These are phyloP conservation scores for Coix lacrymajobi DNA, from an alignment of 176 grass and related monocot genomes.

Conservation along the genomic window DNA sequence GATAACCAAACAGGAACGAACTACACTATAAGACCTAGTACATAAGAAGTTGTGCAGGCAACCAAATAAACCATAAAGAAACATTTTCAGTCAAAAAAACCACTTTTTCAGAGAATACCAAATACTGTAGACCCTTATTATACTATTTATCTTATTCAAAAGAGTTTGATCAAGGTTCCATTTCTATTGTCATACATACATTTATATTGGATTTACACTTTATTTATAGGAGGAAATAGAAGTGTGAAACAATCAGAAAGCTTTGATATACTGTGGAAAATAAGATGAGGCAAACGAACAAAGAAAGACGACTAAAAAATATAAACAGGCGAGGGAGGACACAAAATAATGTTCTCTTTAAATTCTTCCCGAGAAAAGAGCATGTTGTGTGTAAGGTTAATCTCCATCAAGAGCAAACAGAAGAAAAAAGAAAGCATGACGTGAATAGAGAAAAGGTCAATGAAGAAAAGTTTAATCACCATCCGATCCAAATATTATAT, in stretches of 20 bases:
- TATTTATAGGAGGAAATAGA: not conserved
- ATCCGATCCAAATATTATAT: too few relatives aligned
- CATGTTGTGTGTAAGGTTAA: slow-evolving; percentile 1
- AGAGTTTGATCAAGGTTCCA: not conserved
- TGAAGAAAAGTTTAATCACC: too few relatives aligned
- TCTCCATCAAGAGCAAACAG: not conserved
- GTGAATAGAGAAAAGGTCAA: not conserved
- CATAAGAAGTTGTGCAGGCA: too few relatives aligned
- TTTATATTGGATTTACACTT: not conserved
- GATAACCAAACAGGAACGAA: too few relatives aligned
- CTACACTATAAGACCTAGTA: too few relatives aligned
- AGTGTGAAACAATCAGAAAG: not conserved
- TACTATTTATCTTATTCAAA: not conserved
- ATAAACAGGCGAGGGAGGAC: not conserved
- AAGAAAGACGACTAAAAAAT: not conserved
- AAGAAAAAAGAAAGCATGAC: not conserved
- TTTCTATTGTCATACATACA: not conserved
- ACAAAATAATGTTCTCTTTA: slow-evolving; percentile 5
- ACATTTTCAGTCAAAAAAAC: too few relatives aligned
- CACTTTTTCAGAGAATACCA: too few relatives aligned
- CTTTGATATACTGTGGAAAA: not conserved
- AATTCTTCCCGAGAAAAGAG: not conserved
- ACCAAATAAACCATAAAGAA: too few relatives aligned
- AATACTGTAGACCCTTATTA: too few relatives aligned
- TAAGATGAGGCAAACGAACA: not conserved